Percentiles rank a stretch among this genome's conserved stretches.
Conservation (phyloP, 106 monocot genomes). For the Phalaenopsis aphrodite region DNA sequence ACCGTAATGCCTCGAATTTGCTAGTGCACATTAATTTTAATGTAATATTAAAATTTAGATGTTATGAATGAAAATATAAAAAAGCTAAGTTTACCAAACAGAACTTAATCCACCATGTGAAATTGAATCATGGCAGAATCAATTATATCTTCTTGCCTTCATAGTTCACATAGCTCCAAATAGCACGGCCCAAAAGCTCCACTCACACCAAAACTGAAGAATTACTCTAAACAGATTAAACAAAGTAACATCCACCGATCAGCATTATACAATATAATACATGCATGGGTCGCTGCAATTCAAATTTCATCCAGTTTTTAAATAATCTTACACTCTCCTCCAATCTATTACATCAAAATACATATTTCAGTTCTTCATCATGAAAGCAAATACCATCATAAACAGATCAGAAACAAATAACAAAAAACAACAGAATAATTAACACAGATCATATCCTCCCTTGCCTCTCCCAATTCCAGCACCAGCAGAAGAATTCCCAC, state of each 20-base stretch:
- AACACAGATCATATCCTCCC: slow-evolving; percentile 8
- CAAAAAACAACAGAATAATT: not conserved
- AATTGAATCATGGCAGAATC: too few relatives aligned
- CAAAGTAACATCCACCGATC: too few relatives aligned
- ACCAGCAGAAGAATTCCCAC: slow-evolving; percentile 6
- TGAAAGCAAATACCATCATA: not conserved
- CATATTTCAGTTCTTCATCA: not conserved
- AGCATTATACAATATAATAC: not conserved
- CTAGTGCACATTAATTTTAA: too few relatives aligned
- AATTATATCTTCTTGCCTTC: too few relatives aligned
- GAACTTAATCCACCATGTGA: too few relatives aligned
- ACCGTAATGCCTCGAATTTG: too few relatives aligned
- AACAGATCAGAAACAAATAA: not conserved
- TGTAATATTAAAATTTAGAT: too few relatives aligned
- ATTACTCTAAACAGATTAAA: not conserved
- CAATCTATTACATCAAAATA: not conserved
- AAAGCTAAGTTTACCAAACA: too few relatives aligned
- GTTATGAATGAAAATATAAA: too few relatives aligned
- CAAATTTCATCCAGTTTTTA: not conserved
- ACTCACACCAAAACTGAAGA: not conserved
- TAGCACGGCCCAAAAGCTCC: not conserved
- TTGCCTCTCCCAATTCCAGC: slow-evolving; percentile 20
- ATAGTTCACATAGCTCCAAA: too few relatives aligned
- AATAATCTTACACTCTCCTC: not conserved
- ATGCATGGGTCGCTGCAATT: not conserved